Percentiles rank a stretch among this genome's conserved stretches.
These are phyloP conservation scores for Entomortierella chlamydospora DNA, from an alignment of 192 early-diverging fungal species.

Conservation along the genomic window DNA sequence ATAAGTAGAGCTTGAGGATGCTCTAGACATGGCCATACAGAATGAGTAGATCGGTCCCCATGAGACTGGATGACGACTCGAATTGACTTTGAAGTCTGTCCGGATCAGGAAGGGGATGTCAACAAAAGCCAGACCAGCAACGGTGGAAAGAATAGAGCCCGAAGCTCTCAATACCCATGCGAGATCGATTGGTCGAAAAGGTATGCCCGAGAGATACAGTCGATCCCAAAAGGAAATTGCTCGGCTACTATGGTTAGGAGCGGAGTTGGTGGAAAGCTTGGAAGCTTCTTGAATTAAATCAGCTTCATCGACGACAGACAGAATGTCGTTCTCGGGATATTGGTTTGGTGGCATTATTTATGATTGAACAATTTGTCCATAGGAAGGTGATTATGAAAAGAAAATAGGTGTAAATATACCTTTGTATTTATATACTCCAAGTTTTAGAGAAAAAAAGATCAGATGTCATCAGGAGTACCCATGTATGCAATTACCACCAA, in stretches of 20 bases:
- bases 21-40: constrained; percentile 41
- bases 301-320: background rate
- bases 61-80: constrained; percentile 22
- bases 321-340: background rate
- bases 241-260: background rate
- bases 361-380: too few relatives aligned
- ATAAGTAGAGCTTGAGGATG: constrained; percentile 18
- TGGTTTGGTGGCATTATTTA: background rate
- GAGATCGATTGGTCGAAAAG: constrained; percentile 33
- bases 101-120: constrained; percentile 30
- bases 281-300: background rate
- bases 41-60: constrained; percentile 40
- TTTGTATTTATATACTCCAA: background rate
- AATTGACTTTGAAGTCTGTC: constrained; percentile 27
- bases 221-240: constrained; percentile 2
- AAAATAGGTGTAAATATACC: background rate
- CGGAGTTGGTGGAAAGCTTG: background rate
- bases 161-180: constrained; percentile 7
- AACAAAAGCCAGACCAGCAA: constrained; percentile 7
- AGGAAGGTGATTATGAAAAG: too few relatives aligned
- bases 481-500: too few relatives aligned
- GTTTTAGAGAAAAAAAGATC: too few relatives aligned
- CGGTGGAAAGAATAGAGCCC: constrained; percentile 6
- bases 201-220: constrained; percentile 26
- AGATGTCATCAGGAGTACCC: too few relatives aligned